These are phyloP conservation scores for Isoetes taiwanensis DNA, from an alignment of 75 land plant genomes.

Conservation along the genomic window DNA sequence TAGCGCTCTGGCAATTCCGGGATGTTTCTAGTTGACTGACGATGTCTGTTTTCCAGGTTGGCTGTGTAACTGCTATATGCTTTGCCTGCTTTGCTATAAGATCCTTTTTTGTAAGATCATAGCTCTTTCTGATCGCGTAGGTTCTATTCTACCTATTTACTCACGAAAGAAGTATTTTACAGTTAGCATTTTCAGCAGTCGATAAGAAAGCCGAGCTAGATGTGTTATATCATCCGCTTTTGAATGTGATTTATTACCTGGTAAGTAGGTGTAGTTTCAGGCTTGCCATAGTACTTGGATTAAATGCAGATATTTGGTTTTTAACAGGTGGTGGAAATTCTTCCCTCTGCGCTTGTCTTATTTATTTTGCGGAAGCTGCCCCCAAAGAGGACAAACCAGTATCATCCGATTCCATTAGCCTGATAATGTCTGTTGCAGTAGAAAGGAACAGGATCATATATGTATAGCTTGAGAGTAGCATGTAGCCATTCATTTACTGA, in stretches of 20 bases:
- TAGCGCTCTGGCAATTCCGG: no score
- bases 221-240: conserved; percentile 76
- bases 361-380: conserved; percentile 84
- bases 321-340: conserved; percentile 84
- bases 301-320: no score
- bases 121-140: no score
- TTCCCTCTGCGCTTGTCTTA: conserved; percentile 81
- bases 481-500: no score
- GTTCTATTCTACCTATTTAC: no score
- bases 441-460: no score
- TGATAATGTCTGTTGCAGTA: no score
- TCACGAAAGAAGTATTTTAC: no score
- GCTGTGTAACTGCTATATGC: conserved; percentile 90
- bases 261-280: conserved; percentile 25
- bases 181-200: conserved; percentile 75
- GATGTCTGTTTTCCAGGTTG: conserved; percentile 78
- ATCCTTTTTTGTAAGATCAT: conserved; percentile 73
- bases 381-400: conserved; percentile 66
- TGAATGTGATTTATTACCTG: conserved; percentile 80
- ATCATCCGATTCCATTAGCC: conserved; percentile 81
- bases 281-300: no score
- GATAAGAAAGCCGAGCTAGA: conserved; percentile 64
- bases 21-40: no score
- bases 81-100: conserved; percentile 73
- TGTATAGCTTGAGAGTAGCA: no score